Evolutionary conservation across 768 basidiomycete genomes (phyloP).

Genomic region (Auriscalpium microsporum): DNA sequence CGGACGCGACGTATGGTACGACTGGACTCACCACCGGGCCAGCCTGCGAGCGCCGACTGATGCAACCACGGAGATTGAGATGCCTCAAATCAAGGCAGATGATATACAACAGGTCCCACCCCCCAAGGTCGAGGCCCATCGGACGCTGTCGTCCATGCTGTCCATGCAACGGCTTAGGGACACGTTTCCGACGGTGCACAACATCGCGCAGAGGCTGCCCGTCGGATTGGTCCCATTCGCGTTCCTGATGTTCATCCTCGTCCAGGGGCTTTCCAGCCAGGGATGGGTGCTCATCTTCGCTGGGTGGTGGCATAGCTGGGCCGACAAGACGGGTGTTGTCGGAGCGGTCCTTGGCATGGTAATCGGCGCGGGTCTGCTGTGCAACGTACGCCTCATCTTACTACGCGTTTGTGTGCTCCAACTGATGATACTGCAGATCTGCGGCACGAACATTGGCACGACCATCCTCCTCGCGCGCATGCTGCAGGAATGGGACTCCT

Average conservation of each 20-base stretch:
- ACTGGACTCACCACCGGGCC: constrained; percentile 3
- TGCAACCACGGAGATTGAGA: background rate
- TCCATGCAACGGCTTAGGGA: constrained; percentile 15
- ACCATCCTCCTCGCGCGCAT: constrained; percentile 84
- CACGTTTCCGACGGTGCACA: constrained; percentile 64
- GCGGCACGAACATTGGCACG: constrained; percentile 87
- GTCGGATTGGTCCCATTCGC: constrained; percentile 84
- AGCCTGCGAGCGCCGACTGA: background rate
- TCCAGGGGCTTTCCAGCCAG: constrained; percentile 69
- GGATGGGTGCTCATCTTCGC: constrained; percentile 89
- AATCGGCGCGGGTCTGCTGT: constrained; percentile 62
- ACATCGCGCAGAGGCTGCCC: constrained; percentile 61
- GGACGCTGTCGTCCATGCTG: constrained; percentile 3
- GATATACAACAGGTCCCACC: background rate
- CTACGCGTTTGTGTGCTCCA: background rate
- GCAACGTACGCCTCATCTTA: constrained; percentile 39
- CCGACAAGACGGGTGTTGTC: constrained; percentile 24
- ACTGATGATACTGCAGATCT: constrained; percentile 28
- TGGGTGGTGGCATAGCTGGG: constrained; percentile 49
- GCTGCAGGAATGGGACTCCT: constrained; percentile 36
- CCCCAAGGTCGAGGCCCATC: background rate
- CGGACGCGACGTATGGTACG: constrained; percentile 47
- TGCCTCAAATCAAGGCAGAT: background rate
- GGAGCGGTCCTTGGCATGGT: constrained; percentile 46
- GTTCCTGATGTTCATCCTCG: constrained; percentile 91